phyloP scores from a whole-genome alignment of 495 filamentous ascomycete genomes.

The Trichoderma virens region DNA sequence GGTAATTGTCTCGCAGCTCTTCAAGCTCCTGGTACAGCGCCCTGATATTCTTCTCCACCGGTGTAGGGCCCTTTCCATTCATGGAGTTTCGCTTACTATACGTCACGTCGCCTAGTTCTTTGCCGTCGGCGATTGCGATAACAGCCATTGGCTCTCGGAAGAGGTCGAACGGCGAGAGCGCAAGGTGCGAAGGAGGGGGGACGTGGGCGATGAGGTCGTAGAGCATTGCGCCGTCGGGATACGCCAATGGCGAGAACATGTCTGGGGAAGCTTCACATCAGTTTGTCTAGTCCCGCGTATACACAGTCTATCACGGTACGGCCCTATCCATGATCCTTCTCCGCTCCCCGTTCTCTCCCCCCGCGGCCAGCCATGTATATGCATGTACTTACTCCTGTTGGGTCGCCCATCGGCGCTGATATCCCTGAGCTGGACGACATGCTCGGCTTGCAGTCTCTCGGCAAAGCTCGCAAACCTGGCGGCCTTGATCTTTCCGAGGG shows the following conservation, averaged over 20 bases:
- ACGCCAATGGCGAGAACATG: slow-evolving; percentile 91
- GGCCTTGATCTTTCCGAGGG: slow-evolving; percentile 75
- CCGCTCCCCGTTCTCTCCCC: background rate
- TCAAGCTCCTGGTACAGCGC: slow-evolving; percentile 57
- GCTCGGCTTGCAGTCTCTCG: slow-evolving; percentile 65
- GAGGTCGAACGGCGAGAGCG: slow-evolving; percentile 76
- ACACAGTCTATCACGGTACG: slow-evolving; percentile 2
- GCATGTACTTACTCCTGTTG: slow-evolving; percentile 64
- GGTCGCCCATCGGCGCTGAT: slow-evolving; percentile 81
- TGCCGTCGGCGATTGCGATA: slow-evolving; percentile 69
- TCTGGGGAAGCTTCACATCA: slow-evolving; percentile 40
- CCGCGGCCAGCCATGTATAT: background rate
- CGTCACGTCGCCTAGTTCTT: slow-evolving; percentile 42
- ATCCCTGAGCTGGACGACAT: slow-evolving; percentile 82
- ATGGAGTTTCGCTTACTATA: slow-evolving; percentile 36
- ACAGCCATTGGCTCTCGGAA: slow-evolving; percentile 74
- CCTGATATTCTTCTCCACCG: slow-evolving; percentile 40
- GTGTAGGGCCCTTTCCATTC: slow-evolving; percentile 35
- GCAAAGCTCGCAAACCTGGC: slow-evolving; percentile 75
- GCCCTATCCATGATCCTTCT: background rate
- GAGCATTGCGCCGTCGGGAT: slow-evolving; percentile 79
- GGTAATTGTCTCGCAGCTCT: slow-evolving; percentile 61
- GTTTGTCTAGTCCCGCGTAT: background rate
- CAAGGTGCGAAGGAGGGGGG: slow-evolving; percentile 66
- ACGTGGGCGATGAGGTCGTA: slow-evolving; percentile 81